Base-by-base conservation (phyloP, 306 rosid genomes). In the Cyamopsis tetragonoloba region DNA sequence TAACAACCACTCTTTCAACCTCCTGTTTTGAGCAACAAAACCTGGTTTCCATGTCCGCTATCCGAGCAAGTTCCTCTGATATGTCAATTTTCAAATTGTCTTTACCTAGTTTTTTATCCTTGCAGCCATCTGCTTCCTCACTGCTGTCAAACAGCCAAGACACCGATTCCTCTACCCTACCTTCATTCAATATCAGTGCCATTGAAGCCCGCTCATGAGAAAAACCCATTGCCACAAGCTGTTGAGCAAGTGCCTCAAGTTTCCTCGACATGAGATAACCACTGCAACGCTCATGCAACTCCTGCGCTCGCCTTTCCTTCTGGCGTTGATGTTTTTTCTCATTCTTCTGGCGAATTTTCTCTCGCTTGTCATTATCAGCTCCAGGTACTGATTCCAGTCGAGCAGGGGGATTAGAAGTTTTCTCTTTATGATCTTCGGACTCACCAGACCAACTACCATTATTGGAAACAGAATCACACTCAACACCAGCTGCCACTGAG, bases 391-490 rank as follows among this genome's bases (percentile, higher is more conserved):
- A 53, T 74, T 90, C 99, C 35, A 60, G 77, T 65, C 83, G 73
- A 34, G 51, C 63, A 74, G 91, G 65, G 14, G 74, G 78, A 84
- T 74, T 86, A 64, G 84, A 77, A 44, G 74, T 50, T 82, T 81
- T 89, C 10, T 92, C 96, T 81, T 88, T 95, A 62, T 88, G 97
- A 63, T 89, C 97, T 73, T 90, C 99, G 0, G 99, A 95, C 82
- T 95, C 99, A 43, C 99, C 97, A 44, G 97, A 95, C 88, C 97
- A 95, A 83, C 99, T 95, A 72, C 85, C 99, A 70, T 85, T 95
- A 50, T 90, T 95, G 20, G 99, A 95, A 82, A 90, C 88, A 72
- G 97, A 83, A 87, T 95, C 99, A 81, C 85, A 88, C 87, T 95
- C 99, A 46, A 41, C 50, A 64, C 83, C 83, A 13, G 95, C 60